Evolutionary conservation across 805 yeast genomes (phyloP).

Genomic region (Monosporozyma unispora): DNA sequence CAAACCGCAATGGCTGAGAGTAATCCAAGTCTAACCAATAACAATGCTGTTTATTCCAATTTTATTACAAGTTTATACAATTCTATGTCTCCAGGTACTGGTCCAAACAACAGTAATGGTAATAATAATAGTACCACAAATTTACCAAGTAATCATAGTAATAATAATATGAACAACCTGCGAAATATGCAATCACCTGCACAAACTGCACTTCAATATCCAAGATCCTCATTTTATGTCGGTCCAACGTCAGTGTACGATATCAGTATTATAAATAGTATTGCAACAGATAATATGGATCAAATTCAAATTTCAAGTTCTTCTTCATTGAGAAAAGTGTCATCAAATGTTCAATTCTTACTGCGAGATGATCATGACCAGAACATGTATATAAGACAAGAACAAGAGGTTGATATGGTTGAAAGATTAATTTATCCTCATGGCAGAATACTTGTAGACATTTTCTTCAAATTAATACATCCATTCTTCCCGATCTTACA

Average conservation of each 20-base stretch:
- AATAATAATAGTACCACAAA: background rate
- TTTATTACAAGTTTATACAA: slow-evolving; percentile 19
- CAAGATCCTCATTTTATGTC: slow-evolving; percentile 79
- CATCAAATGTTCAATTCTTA: slow-evolving; percentile 65
- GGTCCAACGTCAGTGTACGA: slow-evolving; percentile 88
- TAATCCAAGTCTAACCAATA: slow-evolving; percentile 14
- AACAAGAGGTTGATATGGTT: slow-evolving; percentile 71
- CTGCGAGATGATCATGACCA: slow-evolving; percentile 74
- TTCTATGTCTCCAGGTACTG: slow-evolving; percentile 4
- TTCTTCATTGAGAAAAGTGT: slow-evolving; percentile 68
- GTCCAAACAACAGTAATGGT: background rate
- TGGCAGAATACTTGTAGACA: slow-evolving; percentile 70
- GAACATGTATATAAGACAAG: slow-evolving; percentile 56
- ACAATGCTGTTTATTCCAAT: slow-evolving; percentile 17
- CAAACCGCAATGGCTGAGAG: background rate
- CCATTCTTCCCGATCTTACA: slow-evolving; percentile 89
- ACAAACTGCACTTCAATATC: slow-evolving; percentile 48
- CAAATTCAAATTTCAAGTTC: slow-evolving; percentile 67
- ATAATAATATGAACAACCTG: background rate
- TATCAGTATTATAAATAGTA: slow-evolving; percentile 52
- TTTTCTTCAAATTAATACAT: slow-evolving; percentile 78
- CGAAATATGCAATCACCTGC: background rate
- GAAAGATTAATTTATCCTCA: slow-evolving; percentile 87
- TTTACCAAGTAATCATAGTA: slow-evolving; percentile 1
- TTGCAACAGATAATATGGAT: slow-evolving; percentile 61